phyloP scores from a whole-genome alignment of 805 yeast genomes.

The Metschnikowia shivogae region DNA sequence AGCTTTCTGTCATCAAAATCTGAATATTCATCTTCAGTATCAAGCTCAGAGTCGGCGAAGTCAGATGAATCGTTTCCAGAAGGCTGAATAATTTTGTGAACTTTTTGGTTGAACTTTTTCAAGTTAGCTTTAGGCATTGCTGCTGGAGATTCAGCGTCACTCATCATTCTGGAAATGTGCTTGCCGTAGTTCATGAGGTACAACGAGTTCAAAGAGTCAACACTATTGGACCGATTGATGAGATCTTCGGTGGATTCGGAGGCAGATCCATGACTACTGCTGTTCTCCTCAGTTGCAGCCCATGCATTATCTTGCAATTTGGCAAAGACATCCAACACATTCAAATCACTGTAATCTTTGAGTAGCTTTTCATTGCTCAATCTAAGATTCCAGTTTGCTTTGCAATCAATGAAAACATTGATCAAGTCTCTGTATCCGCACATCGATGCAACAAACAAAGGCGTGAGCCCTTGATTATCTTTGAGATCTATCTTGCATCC shows the following conservation, averaged over 20 bases:
- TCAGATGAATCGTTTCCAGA: conserved; percentile 20
- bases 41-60: conserved; percentile 34
- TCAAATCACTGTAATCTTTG: conserved; percentile 42
- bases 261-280: conserved; percentile 8
- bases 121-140: not conserved
- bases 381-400: conserved; percentile 52
- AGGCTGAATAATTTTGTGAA: not conserved
- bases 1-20: conserved; percentile 14
- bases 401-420: conserved; percentile 56
- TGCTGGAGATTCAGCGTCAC: conserved; percentile 12
- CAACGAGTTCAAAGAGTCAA: conserved; percentile 40
- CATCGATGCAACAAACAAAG: conserved; percentile 81
- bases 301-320: conserved; percentile 18
- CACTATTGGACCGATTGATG: conserved; percentile 29
- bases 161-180: conserved; percentile 40
- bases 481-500: conserved; percentile 64
- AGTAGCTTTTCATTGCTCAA: conserved; percentile 47
- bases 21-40: conserved; percentile 28
- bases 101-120: not conserved
- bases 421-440: conserved; percentile 69
- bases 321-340: conserved; percentile 40
- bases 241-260: conserved; percentile 15
- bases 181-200: conserved; percentile 36
- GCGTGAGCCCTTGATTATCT: conserved; percentile 81
- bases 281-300: conserved; percentile 9